These are phyloP conservation scores for Rhododendron mucronatum DNA, from an alignment of 148 eudicot species.

Conservation along the genomic window DNA sequence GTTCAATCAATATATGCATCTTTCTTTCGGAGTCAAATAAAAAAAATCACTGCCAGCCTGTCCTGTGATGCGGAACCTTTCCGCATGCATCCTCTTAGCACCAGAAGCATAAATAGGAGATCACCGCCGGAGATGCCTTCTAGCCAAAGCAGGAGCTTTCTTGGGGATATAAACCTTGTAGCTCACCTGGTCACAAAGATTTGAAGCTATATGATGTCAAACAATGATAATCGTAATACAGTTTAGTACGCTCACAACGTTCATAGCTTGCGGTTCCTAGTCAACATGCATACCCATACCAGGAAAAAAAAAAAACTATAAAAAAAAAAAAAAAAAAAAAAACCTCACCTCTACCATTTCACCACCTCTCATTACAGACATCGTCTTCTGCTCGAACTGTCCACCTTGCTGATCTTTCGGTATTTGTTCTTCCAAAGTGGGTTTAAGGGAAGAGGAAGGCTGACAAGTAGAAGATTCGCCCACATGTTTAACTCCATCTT, in stretches of 20 bases:
- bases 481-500: slow-evolving; percentile 12
- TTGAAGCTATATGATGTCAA: background rate
- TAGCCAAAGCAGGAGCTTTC: slow-evolving; percentile 69
- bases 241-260: background rate
- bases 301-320: background rate
- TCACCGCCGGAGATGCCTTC: slow-evolving; percentile 75
- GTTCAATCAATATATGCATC: background rate
- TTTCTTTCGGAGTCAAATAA: background rate
- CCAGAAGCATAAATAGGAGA: background rate
- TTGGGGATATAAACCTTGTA: slow-evolving; percentile 94
- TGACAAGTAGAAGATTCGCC: slow-evolving; percentile 20
- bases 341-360: slow-evolving; percentile 91
- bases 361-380: slow-evolving; percentile 93
- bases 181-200: slow-evolving; percentile 49
- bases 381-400: slow-evolving; percentile 85
- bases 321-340: background rate
- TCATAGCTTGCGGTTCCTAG: background rate
- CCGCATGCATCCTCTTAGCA: background rate
- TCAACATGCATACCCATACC: background rate
- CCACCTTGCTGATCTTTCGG: slow-evolving; percentile 48
- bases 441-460: slow-evolving; percentile 22
- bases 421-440: slow-evolving; percentile 25
- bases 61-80: background rate
- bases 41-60: background rate
- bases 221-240: background rate